Base-by-base conservation (phyloP, 2,329 filamentous ascomycete genomes). In the Paraconiothyrium sp. region DNA sequence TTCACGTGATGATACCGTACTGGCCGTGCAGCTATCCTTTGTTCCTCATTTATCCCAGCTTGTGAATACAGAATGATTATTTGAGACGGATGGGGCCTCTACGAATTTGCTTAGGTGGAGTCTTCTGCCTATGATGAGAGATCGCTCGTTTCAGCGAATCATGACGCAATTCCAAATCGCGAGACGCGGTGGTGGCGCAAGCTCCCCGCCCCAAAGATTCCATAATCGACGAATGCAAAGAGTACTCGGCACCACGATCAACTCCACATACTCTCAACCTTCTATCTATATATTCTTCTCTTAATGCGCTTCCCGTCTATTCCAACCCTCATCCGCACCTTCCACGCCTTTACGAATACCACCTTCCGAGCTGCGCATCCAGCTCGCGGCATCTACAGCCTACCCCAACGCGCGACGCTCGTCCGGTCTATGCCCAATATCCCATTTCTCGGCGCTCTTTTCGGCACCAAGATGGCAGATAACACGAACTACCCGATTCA, bases 401-500 rank as follows among this genome's bases (percentile, higher is more conserved):
- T 68, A 9, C 71, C 73, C 1, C 74, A 73, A 43, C 75, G 71
- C 60, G 64, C 67, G 8, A 67, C 70, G 2, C 24, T 72, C 13
- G 67, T 74, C 51, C 72, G 72, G 35, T 86, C 91, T 71, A 93
- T 94, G 88, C 89, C 92, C 57, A 86, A 86, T 1, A 90, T 97
- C 72, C 91, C 93, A 1, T 92, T 97, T 69, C 73, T 97, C 41
- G 85, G 91, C 69, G 88, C 90, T 59, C 82, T 97, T 1, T 97
- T 97, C 73, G 85, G 89, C 58, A 80, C 83, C 59, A 76, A 69
- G 44, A 73, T 67, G 75, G 79, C 66, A 65, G 77, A 77, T 64
- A 86, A 86, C 57, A 92, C 91, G 84, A 86, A 88, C 47, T 94
- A 90, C 72, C 92, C 95, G n/a, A 88, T 95, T 56, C 82, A 95